Base-by-base conservation (phyloP, 1,284 basidiomycete species). In the Microbotryum scabiosae region DNA sequence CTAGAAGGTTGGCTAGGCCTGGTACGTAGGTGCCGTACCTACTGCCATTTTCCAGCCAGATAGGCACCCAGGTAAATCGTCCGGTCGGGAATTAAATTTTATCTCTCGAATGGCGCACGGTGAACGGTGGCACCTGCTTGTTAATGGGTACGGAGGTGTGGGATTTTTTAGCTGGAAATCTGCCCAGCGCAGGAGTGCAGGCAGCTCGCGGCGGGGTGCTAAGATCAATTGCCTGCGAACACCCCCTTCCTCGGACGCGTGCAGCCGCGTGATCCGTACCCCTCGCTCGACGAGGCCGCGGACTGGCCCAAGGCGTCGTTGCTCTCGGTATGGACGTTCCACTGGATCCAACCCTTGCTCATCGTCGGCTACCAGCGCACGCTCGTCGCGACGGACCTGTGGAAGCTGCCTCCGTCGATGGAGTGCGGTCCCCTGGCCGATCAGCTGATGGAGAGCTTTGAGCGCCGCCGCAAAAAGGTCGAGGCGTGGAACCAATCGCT, bases 321-420 rank as follows among this genome's bases (percentile, higher is more conserved):
- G 73, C 78, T 82, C 69, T 80, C 77, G 49, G 71, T 78, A n/a
- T 66, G 84, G 46, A 81, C 81, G 57, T 85, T 82, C 71, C 76
- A 78, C 55, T 94, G 90, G 90, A 81, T 93, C 56, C 61, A 66
- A 54, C 62, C 62, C 9, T 57, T 68, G 56, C 60, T 68, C 79
- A 76, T 77, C 10, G 75, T 84, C n/a, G 83, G 84, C 0, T 87
- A 85, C 69, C 84, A 85, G 51, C 78, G 86, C 6, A 59, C 47
- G 12, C 60, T 66, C 23, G 59, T 59, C 12, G 51, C 58, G 36
- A 54, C 54, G 32, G 68, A 66, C 53, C 51, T 66, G 20, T 65
- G 62, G 64, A 62, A 82, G 71, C 75, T 87, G 69, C 82, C 84
- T 62, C 73, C 77, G 2, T 74, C 78, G 10, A 79, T 82, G 43